Evolutionary conservation across 1,284 basidiomycete species (phyloP).

Genomic region (Flammula alnicola): DNA sequence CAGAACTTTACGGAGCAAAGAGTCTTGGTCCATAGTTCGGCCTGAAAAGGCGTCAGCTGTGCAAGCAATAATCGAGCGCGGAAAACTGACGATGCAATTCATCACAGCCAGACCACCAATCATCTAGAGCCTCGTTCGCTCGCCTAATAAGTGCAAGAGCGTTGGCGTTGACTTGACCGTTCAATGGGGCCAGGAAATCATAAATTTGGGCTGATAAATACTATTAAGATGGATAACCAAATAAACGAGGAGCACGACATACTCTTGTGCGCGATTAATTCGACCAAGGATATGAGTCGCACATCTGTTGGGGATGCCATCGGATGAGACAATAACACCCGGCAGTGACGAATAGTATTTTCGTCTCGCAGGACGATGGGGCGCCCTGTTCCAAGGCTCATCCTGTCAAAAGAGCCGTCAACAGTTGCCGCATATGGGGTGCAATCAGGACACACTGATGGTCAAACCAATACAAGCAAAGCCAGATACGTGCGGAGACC

Average conservation of each 20-base stretch:
- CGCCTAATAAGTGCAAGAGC: constrained; percentile 86
- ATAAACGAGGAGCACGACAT: constrained; percentile 23
- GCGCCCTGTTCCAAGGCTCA: constrained; percentile 89
- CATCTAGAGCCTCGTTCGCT: constrained; percentile 83
- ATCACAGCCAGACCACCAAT: constrained; percentile 90
- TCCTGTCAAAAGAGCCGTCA: constrained; percentile 49
- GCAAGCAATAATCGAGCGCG: constrained; percentile 3
- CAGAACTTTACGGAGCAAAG: constrained; percentile 83
- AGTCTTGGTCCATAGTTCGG: constrained; percentile 82
- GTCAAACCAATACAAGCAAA: constrained; percentile 93
- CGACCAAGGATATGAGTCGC: constrained; percentile 84
- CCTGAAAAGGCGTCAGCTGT: constrained; percentile 43
- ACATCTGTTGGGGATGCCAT: constrained; percentile 91
- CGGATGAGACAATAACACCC: constrained; percentile 79
- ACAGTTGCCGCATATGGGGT: constrained; percentile 19
- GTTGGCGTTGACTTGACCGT: constrained; percentile 84
- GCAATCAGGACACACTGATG: constrained; percentile 66
- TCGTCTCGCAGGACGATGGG: constrained; percentile 91
- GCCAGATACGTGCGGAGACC: constrained; percentile 90
- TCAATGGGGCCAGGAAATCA: constrained; percentile 84
- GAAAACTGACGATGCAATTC: constrained; percentile 71
- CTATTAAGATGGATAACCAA: not conserved
- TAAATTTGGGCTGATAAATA: constrained; percentile 77
- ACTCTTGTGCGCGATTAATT: constrained; percentile 92
- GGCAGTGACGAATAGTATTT: constrained; percentile 83